Percentiles rank a stretch among this genome's conserved stretches.
These are phyloP conservation scores for Quercus tomentella DNA, from an alignment of 331 rosid genomes.

Conservation along the genomic window DNA sequence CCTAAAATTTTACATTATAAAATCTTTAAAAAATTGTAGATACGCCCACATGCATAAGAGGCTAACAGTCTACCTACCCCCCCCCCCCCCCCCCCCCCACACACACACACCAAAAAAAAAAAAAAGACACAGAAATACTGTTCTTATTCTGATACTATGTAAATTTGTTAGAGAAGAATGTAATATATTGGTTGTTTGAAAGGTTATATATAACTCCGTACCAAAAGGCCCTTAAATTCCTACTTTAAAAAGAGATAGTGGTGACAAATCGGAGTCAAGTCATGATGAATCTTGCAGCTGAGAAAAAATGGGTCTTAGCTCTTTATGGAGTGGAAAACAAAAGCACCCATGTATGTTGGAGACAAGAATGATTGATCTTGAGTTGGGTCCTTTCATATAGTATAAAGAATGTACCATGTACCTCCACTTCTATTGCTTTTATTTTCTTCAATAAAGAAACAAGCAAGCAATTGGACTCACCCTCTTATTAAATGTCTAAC, in stretches of 20 bases:
- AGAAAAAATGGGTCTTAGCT: constrained; percentile 30
- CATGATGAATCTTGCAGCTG: constrained; percentile 83
- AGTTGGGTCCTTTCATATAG: constrained; percentile 33
- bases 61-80: too few species aligned
- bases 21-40: too few species aligned
- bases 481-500: constrained; percentile 44
- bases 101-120: fast-evolving
- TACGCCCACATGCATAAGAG: too few species aligned
- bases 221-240: too few species aligned
- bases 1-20: too few species aligned
- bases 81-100: too few species aligned
- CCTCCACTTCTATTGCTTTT: constrained; percentile 21
- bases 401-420: constrained; percentile 21
- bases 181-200: too few species aligned
- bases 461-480: background rate
- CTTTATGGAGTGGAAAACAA: constrained; percentile 59
- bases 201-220: too few species aligned
- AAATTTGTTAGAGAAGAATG: too few species aligned
- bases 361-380: constrained; percentile 50
- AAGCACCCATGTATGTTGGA: constrained; percentile 41
- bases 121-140: too few species aligned
- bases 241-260: constrained; percentile 27
- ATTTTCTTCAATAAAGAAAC: constrained; percentile 34
- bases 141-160: too few species aligned
- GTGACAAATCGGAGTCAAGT: constrained; percentile 46